phyloP scores from a whole-genome alignment of 2,329 filamentous ascomycete genomes.

The Chaetothyriales sp. region DNA sequence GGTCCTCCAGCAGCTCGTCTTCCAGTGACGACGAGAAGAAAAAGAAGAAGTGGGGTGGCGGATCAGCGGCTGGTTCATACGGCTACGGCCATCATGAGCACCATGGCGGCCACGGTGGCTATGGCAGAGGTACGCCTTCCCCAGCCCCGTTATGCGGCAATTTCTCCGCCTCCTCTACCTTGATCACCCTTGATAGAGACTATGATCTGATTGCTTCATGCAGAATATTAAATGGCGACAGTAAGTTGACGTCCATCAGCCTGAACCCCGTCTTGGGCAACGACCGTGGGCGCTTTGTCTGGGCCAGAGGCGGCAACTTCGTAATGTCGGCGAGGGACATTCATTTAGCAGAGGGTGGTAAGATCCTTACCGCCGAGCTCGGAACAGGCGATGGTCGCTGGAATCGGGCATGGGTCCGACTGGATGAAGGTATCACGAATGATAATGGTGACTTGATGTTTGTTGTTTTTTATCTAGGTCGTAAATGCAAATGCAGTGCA shows the following conservation, averaged over 20 bases:
- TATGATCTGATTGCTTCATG: slow-evolving; percentile 26
- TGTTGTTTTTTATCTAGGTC: slow-evolving; percentile 3
- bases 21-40: slow-evolving; percentile 13
- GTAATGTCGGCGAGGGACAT: slow-evolving; percentile 20
- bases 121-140: not conserved
- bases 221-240: slow-evolving; percentile 20
- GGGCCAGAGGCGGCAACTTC: slow-evolving; percentile 26
- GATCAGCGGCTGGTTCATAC: slow-evolving; percentile 6
- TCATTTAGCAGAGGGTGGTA: slow-evolving; percentile 9
- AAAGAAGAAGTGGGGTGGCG: slow-evolving; percentile 9
- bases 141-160: slow-evolving; percentile 20
- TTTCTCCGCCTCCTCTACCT: slow-evolving; percentile 22
- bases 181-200: slow-evolving; percentile 23
- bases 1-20: slow-evolving; percentile 9
- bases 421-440: slow-evolving; percentile 28
- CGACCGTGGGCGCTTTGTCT: slow-evolving; percentile 23
- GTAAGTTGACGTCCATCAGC: slow-evolving; percentile 21
- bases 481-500: too few relatives aligned
- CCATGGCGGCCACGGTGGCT: slow-evolving; percentile 1
- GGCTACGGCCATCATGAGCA: slow-evolving; percentile 6
- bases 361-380: slow-evolving; percentile 14
- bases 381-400: slow-evolving; percentile 12
- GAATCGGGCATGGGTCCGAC: slow-evolving; percentile 18
- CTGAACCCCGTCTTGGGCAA: slow-evolving; percentile 27
- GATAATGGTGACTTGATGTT: slow-evolving; percentile 23